Evolutionary conservation across 306 rosid species (phyloP).

Genomic region (Vigna hirtella): DNA sequence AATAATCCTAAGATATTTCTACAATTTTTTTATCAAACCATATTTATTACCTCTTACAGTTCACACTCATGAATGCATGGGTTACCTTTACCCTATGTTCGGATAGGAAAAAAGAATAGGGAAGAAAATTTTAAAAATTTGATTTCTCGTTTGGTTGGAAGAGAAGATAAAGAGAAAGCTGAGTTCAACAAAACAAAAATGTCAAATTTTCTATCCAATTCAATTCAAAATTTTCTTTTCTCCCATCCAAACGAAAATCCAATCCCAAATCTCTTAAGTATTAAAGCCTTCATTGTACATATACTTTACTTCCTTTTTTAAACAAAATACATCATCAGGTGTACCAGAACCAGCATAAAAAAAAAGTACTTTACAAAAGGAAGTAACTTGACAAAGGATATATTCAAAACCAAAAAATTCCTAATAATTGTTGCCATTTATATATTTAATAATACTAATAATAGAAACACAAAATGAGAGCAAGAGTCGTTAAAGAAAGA

Average conservation of each 20-base stretch:
- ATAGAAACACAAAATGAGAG: not conserved
- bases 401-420: not conserved
- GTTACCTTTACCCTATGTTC: not conserved
- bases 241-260: not conserved
- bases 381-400: slow-evolving; percentile 4
- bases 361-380: not conserved
- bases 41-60: not conserved
- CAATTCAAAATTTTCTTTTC: not conserved
- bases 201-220: not conserved
- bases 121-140: not conserved
- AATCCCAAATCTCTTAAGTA: slow-evolving; percentile 23
- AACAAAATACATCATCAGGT: not conserved
- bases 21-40: slow-evolving; percentile 6
- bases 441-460: slow-evolving; percentile 3
- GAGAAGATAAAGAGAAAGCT: not conserved
- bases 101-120: not conserved
- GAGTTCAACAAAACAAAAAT: not conserved
- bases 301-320: not conserved
- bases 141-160: not conserved
- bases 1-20: not conserved
- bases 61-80: not conserved
- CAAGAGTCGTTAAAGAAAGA: not conserved
- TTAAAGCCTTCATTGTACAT: not conserved
- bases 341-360: not conserved
- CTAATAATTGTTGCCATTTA: not conserved